phyloP scores from a whole-genome alignment of 1,139 yeast species.

The Yamadazyma trypodendri region DNA sequence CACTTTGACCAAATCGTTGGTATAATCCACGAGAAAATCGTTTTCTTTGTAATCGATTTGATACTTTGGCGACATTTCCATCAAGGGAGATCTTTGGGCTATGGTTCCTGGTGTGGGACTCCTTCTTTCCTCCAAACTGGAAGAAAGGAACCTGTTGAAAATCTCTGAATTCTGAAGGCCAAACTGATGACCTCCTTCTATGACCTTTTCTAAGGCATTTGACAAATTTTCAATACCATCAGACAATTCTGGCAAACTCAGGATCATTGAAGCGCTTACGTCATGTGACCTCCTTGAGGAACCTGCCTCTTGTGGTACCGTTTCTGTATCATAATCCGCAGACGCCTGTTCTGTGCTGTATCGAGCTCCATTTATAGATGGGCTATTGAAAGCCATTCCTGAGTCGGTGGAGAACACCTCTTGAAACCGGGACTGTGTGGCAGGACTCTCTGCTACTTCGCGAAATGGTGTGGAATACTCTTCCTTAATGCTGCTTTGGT shows the following conservation, averaged over 20 bases:
- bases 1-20: conserved; percentile 23
- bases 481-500: neutral
- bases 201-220: conserved; percentile 28
- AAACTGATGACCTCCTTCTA: conserved; percentile 30
- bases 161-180: conserved; percentile 30
- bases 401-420: too few relatives aligned
- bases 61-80: conserved; percentile 5
- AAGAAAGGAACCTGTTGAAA: conserved; percentile 25
- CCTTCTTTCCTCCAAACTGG: conserved; percentile 12
- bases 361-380: neutral
- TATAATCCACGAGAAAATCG: conserved; percentile 18
- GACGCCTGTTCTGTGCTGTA: too few relatives aligned
- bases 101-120: neutral
- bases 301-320: too few relatives aligned
- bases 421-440: too few relatives aligned
- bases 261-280: neutral
- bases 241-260: conserved; percentile 11
- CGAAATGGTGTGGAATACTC: neutral
- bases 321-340: too few relatives aligned
- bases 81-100: conserved; percentile 1
- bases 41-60: conserved; percentile 4
- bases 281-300: neutral
- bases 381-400: too few relatives aligned
- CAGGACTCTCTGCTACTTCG: too few relatives aligned
- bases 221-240: conserved; percentile 31